Conservation (phyloP, 2,329 filamentous ascomycete species). For the Colletotrichum sojae region DNA sequence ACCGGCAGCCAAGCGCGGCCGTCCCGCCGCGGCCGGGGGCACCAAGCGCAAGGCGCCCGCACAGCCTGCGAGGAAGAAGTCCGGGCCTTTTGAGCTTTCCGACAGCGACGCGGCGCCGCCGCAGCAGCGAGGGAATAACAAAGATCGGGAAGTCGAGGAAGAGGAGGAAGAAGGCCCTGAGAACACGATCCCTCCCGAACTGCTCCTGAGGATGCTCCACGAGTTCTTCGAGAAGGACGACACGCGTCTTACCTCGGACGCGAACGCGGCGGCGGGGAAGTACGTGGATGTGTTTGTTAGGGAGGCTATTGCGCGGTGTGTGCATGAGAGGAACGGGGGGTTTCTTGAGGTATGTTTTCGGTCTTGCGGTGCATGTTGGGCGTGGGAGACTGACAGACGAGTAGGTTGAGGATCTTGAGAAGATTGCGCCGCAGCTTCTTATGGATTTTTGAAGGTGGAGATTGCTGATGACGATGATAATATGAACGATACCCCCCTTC, state of each 20-base stretch:
- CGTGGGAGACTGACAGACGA: constrained; percentile 33
- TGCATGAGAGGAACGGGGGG: constrained; percentile 76
- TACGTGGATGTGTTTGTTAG: constrained; percentile 94
- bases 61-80: constrained; percentile 42
- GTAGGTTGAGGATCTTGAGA: constrained; percentile 90
- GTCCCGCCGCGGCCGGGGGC: constrained; percentile 45
- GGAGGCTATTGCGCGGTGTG: constrained; percentile 86
- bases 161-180: constrained; percentile 52
- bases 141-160: constrained; percentile 42
- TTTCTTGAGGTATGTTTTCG: constrained; percentile 78
- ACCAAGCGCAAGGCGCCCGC: constrained; percentile 43
- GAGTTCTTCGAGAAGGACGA: constrained; percentile 81
- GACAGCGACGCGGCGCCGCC: constrained; percentile 46
- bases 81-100: constrained; percentile 54
- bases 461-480: not conserved
- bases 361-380: constrained; percentile 24
- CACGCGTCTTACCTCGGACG: constrained; percentile 82
- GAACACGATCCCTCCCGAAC: constrained; percentile 76
- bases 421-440: constrained; percentile 85
- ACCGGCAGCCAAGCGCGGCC: constrained; percentile 51
- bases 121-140: constrained; percentile 42
- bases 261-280: constrained; percentile 81
- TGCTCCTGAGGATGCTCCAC: constrained; percentile 83
- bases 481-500: constrained; percentile 22
- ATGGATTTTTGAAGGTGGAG: constrained; percentile 79